Conservation (phyloP, 768 basidiomycete species). For the Favolaschia claudopus region DNA sequence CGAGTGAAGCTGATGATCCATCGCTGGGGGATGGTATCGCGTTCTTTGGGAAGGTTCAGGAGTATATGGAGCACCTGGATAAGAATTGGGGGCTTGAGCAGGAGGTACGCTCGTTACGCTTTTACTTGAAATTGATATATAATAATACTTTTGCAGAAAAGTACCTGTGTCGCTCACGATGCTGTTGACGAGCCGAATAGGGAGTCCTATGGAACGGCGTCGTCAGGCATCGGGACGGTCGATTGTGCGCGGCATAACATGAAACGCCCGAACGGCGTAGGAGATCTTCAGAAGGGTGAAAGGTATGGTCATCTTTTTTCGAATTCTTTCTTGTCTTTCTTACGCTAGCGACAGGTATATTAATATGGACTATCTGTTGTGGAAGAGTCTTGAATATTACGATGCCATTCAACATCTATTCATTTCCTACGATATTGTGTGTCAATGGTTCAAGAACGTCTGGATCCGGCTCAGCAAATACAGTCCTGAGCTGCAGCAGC, state of each 20-base stretch:
- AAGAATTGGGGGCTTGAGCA: not conserved
- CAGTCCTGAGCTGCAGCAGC: slow-evolving; percentile 7
- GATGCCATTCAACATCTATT: slow-evolving; percentile 4
- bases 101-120: not conserved
- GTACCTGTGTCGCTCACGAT: slow-evolving; percentile 15
- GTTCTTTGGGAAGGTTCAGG: slow-evolving; percentile 35
- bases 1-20: slow-evolving; percentile 33
- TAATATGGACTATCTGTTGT: slow-evolving; percentile 37
- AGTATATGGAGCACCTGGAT: slow-evolving; percentile 28
- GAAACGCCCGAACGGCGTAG: slow-evolving; percentile 19
- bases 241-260: slow-evolving; percentile 14
- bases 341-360: not conserved
- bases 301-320: slow-evolving; percentile 20
- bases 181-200: not conserved
- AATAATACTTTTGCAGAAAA: too few species aligned
- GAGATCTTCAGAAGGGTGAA: slow-evolving; percentile 30
- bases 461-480: slow-evolving; percentile 21
- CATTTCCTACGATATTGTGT: slow-evolving; percentile 34
- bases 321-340: not conserved
- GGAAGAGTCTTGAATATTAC: slow-evolving; percentile 20
- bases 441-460: slow-evolving; percentile 22
- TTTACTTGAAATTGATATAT: too few species aligned
- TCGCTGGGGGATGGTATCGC: slow-evolving; percentile 34
- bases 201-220: not conserved
- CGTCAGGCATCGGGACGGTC: slow-evolving; percentile 16